Evolutionary conservation across 495 filamentous ascomycete genomes (phyloP).

Genomic region (Eremomyces bilateralis): DNA sequence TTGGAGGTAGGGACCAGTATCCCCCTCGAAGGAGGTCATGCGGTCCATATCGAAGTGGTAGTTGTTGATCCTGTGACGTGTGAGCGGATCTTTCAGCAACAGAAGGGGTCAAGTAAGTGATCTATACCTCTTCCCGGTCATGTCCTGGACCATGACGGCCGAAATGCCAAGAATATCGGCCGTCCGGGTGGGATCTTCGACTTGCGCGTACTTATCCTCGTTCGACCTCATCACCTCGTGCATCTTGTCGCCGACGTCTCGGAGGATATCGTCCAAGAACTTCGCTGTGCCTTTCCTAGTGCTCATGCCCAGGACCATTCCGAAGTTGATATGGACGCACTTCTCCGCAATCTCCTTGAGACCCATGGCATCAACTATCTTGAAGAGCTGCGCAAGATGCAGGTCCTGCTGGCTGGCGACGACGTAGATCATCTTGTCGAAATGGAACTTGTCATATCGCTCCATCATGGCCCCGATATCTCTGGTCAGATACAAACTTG

Average conservation of each 20-base stretch:
- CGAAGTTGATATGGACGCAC: slow-evolving; percentile 54
- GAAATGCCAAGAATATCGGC: slow-evolving; percentile 37
- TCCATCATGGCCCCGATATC: slow-evolving; percentile 48
- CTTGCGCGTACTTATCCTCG: slow-evolving; percentile 39
- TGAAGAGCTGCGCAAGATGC: slow-evolving; percentile 53
- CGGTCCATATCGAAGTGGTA: slow-evolving; percentile 46
- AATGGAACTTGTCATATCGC: slow-evolving; percentile 38
- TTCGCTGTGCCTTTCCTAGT: slow-evolving; percentile 48
- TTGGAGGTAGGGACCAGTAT: slow-evolving; percentile 50
- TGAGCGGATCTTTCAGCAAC: slow-evolving; percentile 6
- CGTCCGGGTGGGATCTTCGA: slow-evolving; percentile 33
- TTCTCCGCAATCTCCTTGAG: slow-evolving; percentile 34
- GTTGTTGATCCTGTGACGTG: slow-evolving; percentile 30
- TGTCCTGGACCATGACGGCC: slow-evolving; percentile 53
- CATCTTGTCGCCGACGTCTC: slow-evolving; percentile 44
- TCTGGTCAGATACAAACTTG: slow-evolving; percentile 45
- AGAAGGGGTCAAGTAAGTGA: neutral
- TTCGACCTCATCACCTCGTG: slow-evolving; percentile 51
- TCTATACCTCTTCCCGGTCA: slow-evolving; percentile 42
- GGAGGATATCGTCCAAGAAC: slow-evolving; percentile 46
- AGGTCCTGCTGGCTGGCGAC: slow-evolving; percentile 48
- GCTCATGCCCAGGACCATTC: slow-evolving; percentile 50
- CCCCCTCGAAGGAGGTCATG: slow-evolving; percentile 50
- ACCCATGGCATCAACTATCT: slow-evolving; percentile 47
- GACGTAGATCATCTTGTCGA: slow-evolving; percentile 63